Evolutionary conservation across 495 filamentous ascomycete species (phyloP), one percentile per base, ranked within the genome.

Genomic region (Penicillium angulare): DNA sequence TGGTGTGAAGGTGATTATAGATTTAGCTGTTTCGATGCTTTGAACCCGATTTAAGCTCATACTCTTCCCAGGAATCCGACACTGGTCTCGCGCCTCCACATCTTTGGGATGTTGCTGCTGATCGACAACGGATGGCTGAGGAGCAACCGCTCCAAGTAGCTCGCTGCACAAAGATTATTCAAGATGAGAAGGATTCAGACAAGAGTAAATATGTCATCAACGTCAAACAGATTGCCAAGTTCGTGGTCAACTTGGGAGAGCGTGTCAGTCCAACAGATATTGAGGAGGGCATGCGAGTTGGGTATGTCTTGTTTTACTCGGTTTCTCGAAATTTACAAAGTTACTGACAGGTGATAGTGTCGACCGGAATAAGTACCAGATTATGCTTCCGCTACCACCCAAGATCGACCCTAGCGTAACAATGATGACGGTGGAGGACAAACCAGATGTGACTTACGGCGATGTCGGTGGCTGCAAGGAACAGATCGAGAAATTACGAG

Each of bases 161-260:
- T 56, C 83, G 93, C 56, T 98, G 93, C 79, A 98, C 93, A 43
- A 98, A 98, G 80, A 98, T 98, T 69, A 98, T 98, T 53, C 85
- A 88, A 49, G 91, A 96, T 71, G 93, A 96, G 67, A 93, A 95
- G 75, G 92, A 98, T 74, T 75, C 86, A 24, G 90, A 96, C 59
- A 98, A 98, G 83, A 93, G 87, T 82, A 97, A 97, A 85, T 98
- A 98, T 78, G 92, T 98, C 64, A 98, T 98, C 81, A 98, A 97
- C 72, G 93, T 98, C 57, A 98, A 98, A 75, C 93, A 98, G 69
- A 97, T 98, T 54, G 93, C 93, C 66, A 98, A 98, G 74, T 98
- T 98, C 61, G 93, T 98, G 38, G 93, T 98, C 63, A 95, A 97
- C 72, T 83, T 98, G 43, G 93, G 93, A 56, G 93, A 98, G 68